These are phyloP conservation scores for Mycena indigotica DNA, from an alignment of 768 basidiomycete genomes.

Conservation along the genomic window DNA sequence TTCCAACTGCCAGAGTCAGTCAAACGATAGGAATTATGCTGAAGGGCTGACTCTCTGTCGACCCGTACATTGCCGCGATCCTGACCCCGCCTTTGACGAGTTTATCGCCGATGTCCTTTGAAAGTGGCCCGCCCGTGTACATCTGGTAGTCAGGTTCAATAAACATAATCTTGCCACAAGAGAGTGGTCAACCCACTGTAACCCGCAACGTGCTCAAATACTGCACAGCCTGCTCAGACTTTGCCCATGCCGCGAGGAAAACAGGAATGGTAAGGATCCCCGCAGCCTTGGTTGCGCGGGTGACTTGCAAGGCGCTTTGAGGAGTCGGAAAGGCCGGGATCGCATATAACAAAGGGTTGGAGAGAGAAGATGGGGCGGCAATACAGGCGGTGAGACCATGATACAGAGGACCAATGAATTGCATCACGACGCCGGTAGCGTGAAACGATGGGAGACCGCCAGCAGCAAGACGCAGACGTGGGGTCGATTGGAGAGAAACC, in stretches of 20 bases:
- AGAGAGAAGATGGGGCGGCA: conserved; percentile 33
- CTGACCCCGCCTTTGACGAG: conserved; percentile 36
- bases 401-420: conserved; percentile 34
- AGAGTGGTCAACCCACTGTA: conserved; percentile 24
- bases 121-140: conserved; percentile 39
- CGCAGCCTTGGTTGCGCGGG: conserved; percentile 25
- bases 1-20: not conserved
- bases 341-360: conserved; percentile 35
- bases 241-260: conserved; percentile 41
- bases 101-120: conserved; percentile 37
- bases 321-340: conserved; percentile 40
- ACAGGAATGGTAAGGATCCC: conserved; percentile 38
- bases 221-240: conserved; percentile 27
- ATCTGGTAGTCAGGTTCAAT: conserved; percentile 20
- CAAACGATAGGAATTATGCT: not conserved
- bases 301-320: conserved; percentile 10
- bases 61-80: conserved; percentile 36
- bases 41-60: conserved; percentile 31
- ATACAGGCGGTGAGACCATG: conserved; percentile 30
- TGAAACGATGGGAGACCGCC: conserved; percentile 43
- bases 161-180: not conserved
- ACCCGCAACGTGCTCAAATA: conserved; percentile 24
- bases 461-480: not conserved
- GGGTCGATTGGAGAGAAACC: not conserved
- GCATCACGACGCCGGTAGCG: conserved; percentile 31